These are phyloP conservation scores for Hypomontagnella monticulosa DNA, from an alignment of 495 filamentous ascomycete genomes.

Conservation along the genomic window DNA sequence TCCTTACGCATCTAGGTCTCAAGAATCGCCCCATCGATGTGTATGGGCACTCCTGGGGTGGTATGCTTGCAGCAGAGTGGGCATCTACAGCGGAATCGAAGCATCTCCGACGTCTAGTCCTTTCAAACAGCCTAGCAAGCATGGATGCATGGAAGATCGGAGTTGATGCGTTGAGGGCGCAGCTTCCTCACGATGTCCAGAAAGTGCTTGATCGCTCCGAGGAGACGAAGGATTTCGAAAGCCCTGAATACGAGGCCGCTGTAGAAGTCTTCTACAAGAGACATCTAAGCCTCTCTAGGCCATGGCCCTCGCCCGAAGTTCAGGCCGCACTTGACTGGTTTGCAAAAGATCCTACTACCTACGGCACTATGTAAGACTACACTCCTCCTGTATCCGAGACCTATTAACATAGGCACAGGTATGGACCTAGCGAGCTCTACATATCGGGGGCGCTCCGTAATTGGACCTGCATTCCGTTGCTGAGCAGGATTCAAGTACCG, in stretches of 20 bases:
- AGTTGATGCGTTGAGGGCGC: conserved; percentile 14
- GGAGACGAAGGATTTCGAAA: conserved; percentile 43
- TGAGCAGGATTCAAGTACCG: no score
- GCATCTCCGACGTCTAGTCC: conserved; percentile 35
- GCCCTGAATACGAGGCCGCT: conserved; percentile 56
- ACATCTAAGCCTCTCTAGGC: conserved; percentile 54
- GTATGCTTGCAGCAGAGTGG: conserved; percentile 47
- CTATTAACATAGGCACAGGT: no score
- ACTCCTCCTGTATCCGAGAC: conserved; percentile 41
- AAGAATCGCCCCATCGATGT: conserved; percentile 38
- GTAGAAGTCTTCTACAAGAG: conserved; percentile 52
- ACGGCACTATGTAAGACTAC: no score
- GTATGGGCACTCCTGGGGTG: conserved; percentile 12
- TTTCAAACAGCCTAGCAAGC: conserved; percentile 38
- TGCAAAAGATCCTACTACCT: not conserved
- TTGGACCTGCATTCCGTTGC: no score
- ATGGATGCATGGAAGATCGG: conserved; percentile 37
- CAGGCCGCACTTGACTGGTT: conserved; percentile 20
- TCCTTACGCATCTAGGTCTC: conserved; percentile 54
- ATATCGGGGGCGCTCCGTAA: no score
- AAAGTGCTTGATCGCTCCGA: conserved; percentile 36
- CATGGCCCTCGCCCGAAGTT: conserved; percentile 48
- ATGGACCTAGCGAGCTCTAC: no score
- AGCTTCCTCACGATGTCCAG: conserved; percentile 33
- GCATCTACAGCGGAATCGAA: conserved; percentile 42